These are phyloP conservation scores for Eimeria falciformis DNA, from an alignment of 169 alveolate genomes.

Conservation along the genomic window DNA sequence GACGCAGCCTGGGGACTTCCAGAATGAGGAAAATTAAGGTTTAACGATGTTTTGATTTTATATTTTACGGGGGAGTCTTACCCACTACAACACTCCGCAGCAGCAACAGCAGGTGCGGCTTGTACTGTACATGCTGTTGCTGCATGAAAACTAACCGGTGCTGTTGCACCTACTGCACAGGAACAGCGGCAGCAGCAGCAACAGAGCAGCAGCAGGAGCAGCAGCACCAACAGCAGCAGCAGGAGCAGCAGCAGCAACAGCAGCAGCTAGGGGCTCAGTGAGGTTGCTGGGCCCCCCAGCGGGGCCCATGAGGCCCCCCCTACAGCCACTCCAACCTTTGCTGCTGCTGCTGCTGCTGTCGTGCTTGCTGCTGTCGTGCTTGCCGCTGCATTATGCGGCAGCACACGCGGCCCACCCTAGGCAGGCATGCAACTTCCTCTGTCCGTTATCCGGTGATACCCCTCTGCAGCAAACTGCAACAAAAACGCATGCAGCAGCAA, in stretches of 20 bases:
- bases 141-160: too few species aligned
- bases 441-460: background rate
- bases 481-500: background rate
- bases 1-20: too few species aligned
- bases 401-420: background rate
- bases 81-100: too few species aligned
- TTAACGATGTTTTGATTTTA: too few species aligned
- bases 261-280: background rate
- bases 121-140: too few species aligned
- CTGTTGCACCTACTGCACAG: background rate
- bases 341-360: constrained; percentile 6
- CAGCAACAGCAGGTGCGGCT: too few species aligned
- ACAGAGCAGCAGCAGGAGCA: constrained; percentile 5
- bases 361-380: background rate
- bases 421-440: background rate
- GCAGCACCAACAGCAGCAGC: background rate
- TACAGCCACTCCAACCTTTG: background rate
- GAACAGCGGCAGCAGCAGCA: constrained; percentile 13
- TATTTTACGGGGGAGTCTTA: too few species aligned
- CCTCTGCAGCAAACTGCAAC: background rate
- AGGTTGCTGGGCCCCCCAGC: background rate
- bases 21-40: too few species aligned
- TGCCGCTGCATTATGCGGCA: background rate
- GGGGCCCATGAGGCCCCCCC: background rate
- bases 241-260: background rate